Evolutionary conservation across 257 asterid species (phyloP).

Genomic region (Mitragyna speciosa): DNA sequence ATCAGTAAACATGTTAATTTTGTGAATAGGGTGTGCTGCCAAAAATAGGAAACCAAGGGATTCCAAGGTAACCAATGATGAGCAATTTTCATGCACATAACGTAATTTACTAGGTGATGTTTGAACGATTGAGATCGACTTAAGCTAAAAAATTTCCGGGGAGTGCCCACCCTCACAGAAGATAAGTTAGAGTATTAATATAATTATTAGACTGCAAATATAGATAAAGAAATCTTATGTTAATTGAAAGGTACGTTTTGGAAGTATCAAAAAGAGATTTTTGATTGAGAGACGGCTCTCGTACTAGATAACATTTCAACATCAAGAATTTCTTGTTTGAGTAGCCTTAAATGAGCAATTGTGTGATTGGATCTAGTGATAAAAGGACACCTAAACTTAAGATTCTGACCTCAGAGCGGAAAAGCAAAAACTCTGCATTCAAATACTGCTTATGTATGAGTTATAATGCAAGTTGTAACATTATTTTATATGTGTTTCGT

Average conservation of each 20-base stretch:
- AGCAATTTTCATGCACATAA: too few species aligned
- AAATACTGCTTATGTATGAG: too few species aligned
- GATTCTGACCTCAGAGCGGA: too few species aligned
- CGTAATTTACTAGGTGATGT: neutral
- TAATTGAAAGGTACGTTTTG: neutral
- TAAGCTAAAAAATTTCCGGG: neutral
- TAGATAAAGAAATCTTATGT: neutral
- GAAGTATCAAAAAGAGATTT: neutral
- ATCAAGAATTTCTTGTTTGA: neutral
- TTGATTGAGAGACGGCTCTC: neutral
- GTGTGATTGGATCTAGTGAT: neutral
- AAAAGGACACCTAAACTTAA: too few species aligned
- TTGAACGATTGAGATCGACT: neutral
- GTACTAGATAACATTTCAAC: neutral
- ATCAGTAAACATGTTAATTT: too few species aligned
- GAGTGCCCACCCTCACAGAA: neutral
- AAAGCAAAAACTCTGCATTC: too few species aligned
- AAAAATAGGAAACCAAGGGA: too few species aligned
- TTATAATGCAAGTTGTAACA: too few species aligned
- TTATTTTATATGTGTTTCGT: too few species aligned
- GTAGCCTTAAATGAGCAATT: neutral
- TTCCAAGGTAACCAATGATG: too few species aligned
- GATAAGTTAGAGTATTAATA: neutral
- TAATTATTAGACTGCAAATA: neutral
- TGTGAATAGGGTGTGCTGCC: too few species aligned